Evolutionary conservation across 805 yeast species (phyloP).

Genomic region (Kuraishia cidri): DNA sequence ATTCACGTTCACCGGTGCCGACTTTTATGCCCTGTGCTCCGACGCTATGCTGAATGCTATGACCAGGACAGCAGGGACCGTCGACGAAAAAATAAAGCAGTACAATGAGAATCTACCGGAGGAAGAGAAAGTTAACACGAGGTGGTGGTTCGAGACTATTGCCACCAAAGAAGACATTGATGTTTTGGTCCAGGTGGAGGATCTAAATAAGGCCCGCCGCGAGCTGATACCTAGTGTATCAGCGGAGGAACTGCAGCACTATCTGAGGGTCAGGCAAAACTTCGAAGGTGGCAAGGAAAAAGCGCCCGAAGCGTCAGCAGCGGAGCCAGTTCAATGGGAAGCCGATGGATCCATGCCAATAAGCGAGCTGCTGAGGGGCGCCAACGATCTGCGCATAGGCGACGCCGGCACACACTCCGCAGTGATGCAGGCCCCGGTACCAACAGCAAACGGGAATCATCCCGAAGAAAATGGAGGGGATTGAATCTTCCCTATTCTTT

Average conservation of each 20-base stretch:
- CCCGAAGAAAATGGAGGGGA: background rate
- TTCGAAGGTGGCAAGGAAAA: constrained; percentile 62
- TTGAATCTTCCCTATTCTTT: constrained; percentile 1
- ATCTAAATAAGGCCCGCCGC: constrained; percentile 67
- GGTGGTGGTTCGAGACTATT: constrained; percentile 87
- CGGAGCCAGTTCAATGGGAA: too few relatives aligned
- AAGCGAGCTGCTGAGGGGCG: background rate
- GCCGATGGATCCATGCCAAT: background rate
- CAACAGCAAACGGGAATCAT: background rate
- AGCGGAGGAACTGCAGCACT: constrained; percentile 78
- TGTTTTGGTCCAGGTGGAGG: constrained; percentile 62
- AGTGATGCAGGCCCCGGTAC: background rate
- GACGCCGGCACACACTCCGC: constrained; percentile 1
- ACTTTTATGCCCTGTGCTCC: constrained; percentile 91
- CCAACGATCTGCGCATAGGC: background rate
- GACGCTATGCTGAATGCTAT: constrained; percentile 96
- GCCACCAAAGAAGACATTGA: constrained; percentile 59
- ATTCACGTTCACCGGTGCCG: constrained; percentile 95
- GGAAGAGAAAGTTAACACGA: constrained; percentile 42
- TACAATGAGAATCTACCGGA: constrained; percentile 30
- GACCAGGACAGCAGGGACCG: constrained; percentile 77
- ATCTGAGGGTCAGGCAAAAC: constrained; percentile 64
- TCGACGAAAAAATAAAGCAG: constrained; percentile 52
- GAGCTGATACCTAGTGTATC: constrained; percentile 82
- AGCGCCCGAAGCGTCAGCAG: constrained; percentile 1